These are phyloP conservation scores for Sporisorium iseilematis-ciliati DNA, from an alignment of 1,284 basidiomycete genomes.

Conservation along the genomic window DNA sequence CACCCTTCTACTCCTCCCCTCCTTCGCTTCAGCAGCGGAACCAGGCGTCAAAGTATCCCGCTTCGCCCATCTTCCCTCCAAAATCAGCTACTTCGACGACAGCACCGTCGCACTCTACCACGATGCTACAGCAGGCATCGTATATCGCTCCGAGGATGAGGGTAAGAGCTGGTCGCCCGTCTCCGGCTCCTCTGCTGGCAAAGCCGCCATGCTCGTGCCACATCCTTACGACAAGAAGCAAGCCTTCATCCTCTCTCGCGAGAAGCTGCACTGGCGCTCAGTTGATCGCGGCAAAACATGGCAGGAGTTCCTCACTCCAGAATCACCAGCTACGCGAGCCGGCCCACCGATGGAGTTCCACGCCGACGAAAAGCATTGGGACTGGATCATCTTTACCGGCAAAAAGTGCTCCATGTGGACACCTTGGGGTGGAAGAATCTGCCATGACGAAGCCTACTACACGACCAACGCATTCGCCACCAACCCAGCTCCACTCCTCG, in stretches of 20 bases:
- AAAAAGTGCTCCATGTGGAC: constrained; percentile 62
- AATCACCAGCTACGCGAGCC: constrained; percentile 53
- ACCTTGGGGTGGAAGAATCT: constrained; percentile 59
- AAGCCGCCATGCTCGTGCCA: constrained; percentile 81
- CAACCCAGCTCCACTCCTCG: constrained; percentile 52
- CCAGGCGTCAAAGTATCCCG: constrained; percentile 71
- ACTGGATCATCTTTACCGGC: constrained; percentile 64
- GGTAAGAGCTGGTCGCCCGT: constrained; percentile 83
- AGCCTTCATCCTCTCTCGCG: constrained; percentile 63
- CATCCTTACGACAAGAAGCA: constrained; percentile 83
- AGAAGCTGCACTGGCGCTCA: constrained; percentile 64
- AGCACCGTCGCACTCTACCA: constrained; percentile 85
- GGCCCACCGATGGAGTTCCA: constrained; percentile 66
- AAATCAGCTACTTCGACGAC: constrained; percentile 92
- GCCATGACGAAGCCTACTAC: constrained; percentile 70
- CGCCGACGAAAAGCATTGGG: constrained; percentile 60
- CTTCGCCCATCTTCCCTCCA: constrained; percentile 79
- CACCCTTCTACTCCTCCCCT: constrained; percentile 4
- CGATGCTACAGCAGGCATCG: constrained; percentile 78
- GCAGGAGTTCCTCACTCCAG: constrained; percentile 63
- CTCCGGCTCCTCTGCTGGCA: constrained; percentile 76
- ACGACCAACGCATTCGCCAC: constrained; percentile 64
- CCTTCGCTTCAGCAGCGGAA: constrained; percentile 10
- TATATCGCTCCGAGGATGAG: constrained; percentile 88
- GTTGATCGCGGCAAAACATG: constrained; percentile 63